phyloP scores from a whole-genome alignment of 108 stramenopile species.

The Skeletonema menzelii region DNA sequence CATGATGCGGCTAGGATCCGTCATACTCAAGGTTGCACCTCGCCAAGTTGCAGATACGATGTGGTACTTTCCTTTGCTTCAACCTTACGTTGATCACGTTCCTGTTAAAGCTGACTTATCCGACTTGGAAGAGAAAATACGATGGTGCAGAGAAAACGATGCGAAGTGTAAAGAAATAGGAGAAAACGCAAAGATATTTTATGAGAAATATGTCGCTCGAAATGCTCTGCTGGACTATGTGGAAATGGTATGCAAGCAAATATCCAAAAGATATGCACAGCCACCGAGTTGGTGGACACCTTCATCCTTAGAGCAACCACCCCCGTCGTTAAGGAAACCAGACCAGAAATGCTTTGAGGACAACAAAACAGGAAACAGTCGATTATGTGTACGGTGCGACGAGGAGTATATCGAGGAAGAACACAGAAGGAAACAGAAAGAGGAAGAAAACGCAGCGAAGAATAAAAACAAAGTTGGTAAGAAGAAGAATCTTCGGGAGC shows the following conservation, averaged over 20 bases:
- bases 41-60: conserved; percentile 94
- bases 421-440: conserved; percentile 38
- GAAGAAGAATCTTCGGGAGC: conserved; percentile 39
- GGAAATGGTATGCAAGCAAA: conserved; percentile 80
- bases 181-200: conserved; percentile 75
- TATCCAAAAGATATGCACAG: conserved; percentile 79
- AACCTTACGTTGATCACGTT: conserved; percentile 96
- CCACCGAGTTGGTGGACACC: conserved; percentile 78
- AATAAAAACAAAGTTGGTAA: conserved; percentile 47
- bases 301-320: conserved; percentile 43
- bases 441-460: conserved; percentile 50
- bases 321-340: conserved; percentile 75
- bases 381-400: conserved; percentile 76
- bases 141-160: conserved; percentile 97
- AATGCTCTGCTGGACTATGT: conserved; percentile 93
- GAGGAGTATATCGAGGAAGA: conserved; percentile 64
- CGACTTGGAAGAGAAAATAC: conserved; percentile 95
- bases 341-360: conserved; percentile 73
- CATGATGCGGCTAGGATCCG: conserved; percentile 98
- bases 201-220: conserved; percentile 78
- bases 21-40: conserved; percentile 95
- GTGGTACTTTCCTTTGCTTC: conserved; percentile 99
- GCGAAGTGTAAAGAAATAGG: conserved; percentile 92
- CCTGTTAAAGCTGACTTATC: conserved; percentile 95
- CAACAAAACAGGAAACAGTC: conserved; percentile 48